A percentile compares a stretch with the other conserved stretches of the same genome.
phyloP scores from a whole-genome alignment of 257 asterid species.

The Scutellaria minor region DNA sequence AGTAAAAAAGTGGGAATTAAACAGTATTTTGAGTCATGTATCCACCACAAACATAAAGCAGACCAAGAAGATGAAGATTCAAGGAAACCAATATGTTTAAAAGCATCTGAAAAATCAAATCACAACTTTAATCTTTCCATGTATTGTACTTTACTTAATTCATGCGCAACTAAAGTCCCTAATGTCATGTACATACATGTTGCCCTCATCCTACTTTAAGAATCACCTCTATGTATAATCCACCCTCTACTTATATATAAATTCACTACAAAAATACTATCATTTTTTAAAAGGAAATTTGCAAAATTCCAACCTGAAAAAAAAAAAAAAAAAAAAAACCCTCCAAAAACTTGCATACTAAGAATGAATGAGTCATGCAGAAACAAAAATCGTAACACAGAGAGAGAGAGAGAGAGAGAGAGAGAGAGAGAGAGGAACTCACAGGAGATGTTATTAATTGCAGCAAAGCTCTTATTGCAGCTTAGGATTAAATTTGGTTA shows the following conservation, averaged over 20 bases:
- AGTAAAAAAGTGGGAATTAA: constrained; percentile 28
- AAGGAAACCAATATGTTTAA: constrained; percentile 15
- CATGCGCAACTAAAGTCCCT: not conserved
- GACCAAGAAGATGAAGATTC: constrained; percentile 7
- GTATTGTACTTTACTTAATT: not conserved
- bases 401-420: not conserved
- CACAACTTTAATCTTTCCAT: constrained; percentile 5
- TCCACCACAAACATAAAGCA: constrained; percentile 28
- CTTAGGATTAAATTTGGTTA: constrained; percentile 6
- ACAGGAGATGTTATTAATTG: not conserved
- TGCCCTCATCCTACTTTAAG: too few species aligned
- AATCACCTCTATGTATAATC: too few species aligned
- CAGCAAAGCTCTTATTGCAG: not conserved
- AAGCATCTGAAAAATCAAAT: constrained; percentile 17
- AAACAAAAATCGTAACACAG: not conserved
- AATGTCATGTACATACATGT: too few species aligned
- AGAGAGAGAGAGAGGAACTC: constrained; percentile 14
- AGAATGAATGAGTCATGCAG: constrained; percentile 3
- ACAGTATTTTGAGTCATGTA: constrained; percentile 27
- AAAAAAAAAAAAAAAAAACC: too few species aligned
- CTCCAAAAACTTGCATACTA: too few species aligned
- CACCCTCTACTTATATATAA: too few species aligned
- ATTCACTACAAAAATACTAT: too few species aligned
- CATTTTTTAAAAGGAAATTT: too few species aligned
- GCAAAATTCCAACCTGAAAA: too few species aligned